Evolutionary conservation across 2,329 filamentous ascomycete genomes (phyloP).

Genomic region (Macroventuria anomochaeta): DNA sequence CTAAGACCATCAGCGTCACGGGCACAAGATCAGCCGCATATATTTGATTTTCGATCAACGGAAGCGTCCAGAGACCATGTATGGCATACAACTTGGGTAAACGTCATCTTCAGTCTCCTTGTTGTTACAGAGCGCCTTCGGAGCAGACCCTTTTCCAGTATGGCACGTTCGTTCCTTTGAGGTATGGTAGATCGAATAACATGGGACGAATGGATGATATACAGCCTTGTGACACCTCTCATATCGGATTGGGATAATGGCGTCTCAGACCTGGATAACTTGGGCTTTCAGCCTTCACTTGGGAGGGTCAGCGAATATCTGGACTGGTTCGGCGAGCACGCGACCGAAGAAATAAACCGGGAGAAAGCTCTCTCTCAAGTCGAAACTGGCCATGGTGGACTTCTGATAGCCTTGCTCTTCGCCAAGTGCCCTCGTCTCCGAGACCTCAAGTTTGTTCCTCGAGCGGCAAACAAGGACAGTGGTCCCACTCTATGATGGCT

Average conservation of each 20-base stretch:
- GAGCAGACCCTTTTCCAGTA: neutral
- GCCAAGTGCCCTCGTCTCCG: slow-evolving; percentile 3
- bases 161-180: slow-evolving; percentile 10
- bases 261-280: neutral
- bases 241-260: no score
- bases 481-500: neutral
- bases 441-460: slow-evolving; percentile 2
- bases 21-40: no score
- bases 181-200: slow-evolving; percentile 4
- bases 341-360: neutral
- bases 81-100: no score
- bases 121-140: neutral
- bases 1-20: no score
- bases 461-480: neutral
- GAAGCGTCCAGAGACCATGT: no score
- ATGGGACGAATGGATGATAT: slow-evolving; percentile 1
- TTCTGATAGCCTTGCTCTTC: slow-evolving; percentile 10
- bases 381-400: slow-evolving; percentile 4
- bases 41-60: no score
- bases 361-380: neutral
- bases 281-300: neutral
- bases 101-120: neutral
- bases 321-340: neutral
- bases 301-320: neutral
- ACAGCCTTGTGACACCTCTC: neutral